These are phyloP conservation scores for Ceratocystis huliohia DNA, from an alignment of 2,329 filamentous ascomycete species.

Conservation along the genomic window DNA sequence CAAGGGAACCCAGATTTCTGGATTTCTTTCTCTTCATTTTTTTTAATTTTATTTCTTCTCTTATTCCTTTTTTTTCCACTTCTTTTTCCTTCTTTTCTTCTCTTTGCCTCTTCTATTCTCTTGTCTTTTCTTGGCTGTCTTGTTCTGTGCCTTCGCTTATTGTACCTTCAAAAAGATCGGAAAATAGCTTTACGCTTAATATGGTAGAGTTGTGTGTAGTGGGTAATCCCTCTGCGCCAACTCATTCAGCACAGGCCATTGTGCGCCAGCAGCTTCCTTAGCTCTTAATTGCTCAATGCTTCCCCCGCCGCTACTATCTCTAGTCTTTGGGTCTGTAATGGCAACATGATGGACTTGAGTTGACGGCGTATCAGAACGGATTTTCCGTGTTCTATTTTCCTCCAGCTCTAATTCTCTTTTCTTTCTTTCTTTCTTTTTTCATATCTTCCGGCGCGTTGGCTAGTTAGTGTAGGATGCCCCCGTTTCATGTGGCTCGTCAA, in stretches of 20 bases:
- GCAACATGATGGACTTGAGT: not conserved
- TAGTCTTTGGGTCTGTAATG: not conserved
- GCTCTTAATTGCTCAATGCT: too few relatives aligned
- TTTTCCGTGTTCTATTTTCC: not conserved
- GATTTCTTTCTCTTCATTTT: not conserved
- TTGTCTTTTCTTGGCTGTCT: not conserved
- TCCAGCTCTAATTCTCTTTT: not conserved
- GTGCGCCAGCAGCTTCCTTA: not conserved
- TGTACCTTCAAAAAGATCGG: not conserved
- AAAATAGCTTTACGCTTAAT: not conserved
- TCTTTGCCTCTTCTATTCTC: not conserved
- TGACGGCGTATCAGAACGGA: not conserved
- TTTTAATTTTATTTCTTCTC: not conserved
- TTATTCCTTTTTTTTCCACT: not conserved
- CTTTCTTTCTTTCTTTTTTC: not conserved
- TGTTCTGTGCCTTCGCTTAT: not conserved
- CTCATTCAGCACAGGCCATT: not conserved
- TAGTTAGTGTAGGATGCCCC: not conserved
- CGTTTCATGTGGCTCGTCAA: constrained; percentile 7
- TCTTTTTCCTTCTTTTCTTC: not conserved
- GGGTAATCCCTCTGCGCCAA: not conserved
- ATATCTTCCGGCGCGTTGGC: not conserved
- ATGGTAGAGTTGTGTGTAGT: not conserved
- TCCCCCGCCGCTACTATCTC: too few relatives aligned
- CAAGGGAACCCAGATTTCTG: not conserved